A percentile compares a stretch with the other conserved stretches of the same genome.
Evolutionary conservation across 1,284 basidiomycete genomes (phyloP).

Genomic region (Volvariella volvacea): DNA sequence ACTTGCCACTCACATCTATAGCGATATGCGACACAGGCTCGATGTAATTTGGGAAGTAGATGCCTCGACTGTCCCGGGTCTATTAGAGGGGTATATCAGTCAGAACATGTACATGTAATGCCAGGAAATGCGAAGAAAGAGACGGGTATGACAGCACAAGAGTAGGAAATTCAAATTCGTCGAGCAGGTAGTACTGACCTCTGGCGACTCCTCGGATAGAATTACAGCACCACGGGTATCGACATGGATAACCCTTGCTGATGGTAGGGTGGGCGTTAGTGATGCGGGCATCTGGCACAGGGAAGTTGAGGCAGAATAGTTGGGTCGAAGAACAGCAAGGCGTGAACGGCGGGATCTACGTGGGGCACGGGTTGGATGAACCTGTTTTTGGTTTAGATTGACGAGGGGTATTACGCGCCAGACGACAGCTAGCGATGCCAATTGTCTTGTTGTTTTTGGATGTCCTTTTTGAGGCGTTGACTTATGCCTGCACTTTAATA

Average conservation of each 20-base stretch:
- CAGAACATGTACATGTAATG: constrained; percentile 2
- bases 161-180: constrained; percentile 10
- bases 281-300: constrained; percentile 17
- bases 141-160: no score
- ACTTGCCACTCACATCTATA: constrained; percentile 69
- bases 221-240: constrained; percentile 87
- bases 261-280: constrained; percentile 49
- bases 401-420: no score
- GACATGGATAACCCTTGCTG: constrained; percentile 74
- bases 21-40: constrained; percentile 96
- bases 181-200: constrained; percentile 48
- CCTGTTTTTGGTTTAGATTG: no score
- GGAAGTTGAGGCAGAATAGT: not conserved
- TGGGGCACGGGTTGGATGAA: no score
- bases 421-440: no score
- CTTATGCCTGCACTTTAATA: no score
- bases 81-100: constrained; percentile 23
- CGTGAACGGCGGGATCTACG: no score
- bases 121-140: no score
- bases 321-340: no score
- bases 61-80: constrained; percentile 90
- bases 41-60: constrained; percentile 93
- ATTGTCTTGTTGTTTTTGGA: no score
- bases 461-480: no score
- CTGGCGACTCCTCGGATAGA: constrained; percentile 86